Evolutionary conservation across 345 rosid genomes (phyloP).

Genomic region (Hirschfeldia incana): DNA sequence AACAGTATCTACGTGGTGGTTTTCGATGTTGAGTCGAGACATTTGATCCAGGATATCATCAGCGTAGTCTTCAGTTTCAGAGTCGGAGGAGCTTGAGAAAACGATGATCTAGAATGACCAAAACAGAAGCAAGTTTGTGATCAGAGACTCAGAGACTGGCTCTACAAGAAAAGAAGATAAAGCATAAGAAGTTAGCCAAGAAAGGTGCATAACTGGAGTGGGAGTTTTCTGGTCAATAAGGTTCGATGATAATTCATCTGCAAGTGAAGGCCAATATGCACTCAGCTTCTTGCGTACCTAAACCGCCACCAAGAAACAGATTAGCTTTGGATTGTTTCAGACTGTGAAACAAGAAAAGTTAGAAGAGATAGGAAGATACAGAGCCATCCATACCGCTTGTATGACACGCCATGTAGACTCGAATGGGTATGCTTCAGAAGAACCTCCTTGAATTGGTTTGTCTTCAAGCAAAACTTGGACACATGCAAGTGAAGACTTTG

Average conservation of each 20-base stretch:
- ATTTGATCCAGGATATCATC: slow-evolving; percentile 54
- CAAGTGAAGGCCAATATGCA: slow-evolving; percentile 70
- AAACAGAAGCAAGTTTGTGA: slow-evolving; percentile 22
- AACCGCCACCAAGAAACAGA: slow-evolving; percentile 27
- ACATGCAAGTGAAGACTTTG: slow-evolving; percentile 88
- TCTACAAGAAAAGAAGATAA: too few relatives aligned
- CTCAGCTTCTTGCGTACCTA: slow-evolving; percentile 73
- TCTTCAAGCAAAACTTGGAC: slow-evolving; percentile 74
- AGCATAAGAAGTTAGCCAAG: too few relatives aligned
- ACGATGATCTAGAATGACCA: slow-evolving; percentile 45
- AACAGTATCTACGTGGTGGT: slow-evolving; percentile 27
- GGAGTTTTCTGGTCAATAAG: not conserved
- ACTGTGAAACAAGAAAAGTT: not conserved
- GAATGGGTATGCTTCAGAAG: slow-evolving; percentile 73
- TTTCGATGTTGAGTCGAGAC: slow-evolving; percentile 56
- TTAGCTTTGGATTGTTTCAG: not conserved
- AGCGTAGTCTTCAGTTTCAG: slow-evolving; percentile 56
- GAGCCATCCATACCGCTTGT: slow-evolving; percentile 56
- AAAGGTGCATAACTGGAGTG: not conserved
- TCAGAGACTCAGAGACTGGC: slow-evolving; percentile 4
- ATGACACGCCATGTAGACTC: slow-evolving; percentile 91
- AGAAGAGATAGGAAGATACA: not conserved
- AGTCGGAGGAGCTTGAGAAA: slow-evolving; percentile 56
- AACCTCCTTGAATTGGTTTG: slow-evolving; percentile 51
- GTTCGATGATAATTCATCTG: slow-evolving; percentile 38